A percentile compares a stretch with the other conserved stretches of the same genome.
Evolutionary conservation across 495 filamentous ascomycete species (phyloP).

Genomic region (Lindgomyces ingoldianus): DNA sequence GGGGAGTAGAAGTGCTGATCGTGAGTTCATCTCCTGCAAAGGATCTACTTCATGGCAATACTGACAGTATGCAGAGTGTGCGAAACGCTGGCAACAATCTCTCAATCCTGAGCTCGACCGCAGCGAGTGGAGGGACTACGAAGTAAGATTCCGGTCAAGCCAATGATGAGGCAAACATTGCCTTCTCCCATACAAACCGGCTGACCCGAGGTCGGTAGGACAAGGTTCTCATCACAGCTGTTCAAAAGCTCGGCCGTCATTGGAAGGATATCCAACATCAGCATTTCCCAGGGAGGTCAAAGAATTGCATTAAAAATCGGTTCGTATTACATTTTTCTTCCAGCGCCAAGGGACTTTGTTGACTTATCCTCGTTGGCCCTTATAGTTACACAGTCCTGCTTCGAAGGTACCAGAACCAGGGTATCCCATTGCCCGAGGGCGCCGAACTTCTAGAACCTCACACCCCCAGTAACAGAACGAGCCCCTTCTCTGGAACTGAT

Average conservation of each 20-base stretch:
- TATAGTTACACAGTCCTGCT: slow-evolving; percentile 30
- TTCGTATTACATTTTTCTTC: too few species aligned
- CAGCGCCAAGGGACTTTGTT: too few species aligned
- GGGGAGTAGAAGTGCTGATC: slow-evolving; percentile 43
- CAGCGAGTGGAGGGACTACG: slow-evolving; percentile 45
- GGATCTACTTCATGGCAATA: slow-evolving; percentile 5
- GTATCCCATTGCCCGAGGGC: slow-evolving; percentile 20
- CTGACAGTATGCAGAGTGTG: slow-evolving; percentile 44
- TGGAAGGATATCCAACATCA: slow-evolving; percentile 48
- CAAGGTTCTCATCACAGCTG: slow-evolving; percentile 42
- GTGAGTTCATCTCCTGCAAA: slow-evolving; percentile 35
- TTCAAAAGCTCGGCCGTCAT: slow-evolving; percentile 43
- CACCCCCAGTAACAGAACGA: background rate
- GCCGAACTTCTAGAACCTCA: background rate
- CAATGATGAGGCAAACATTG: background rate
- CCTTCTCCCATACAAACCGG: background rate
- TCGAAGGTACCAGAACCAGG: slow-evolving; percentile 30
- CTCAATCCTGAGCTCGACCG: slow-evolving; percentile 48
- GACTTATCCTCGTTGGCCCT: too few species aligned
- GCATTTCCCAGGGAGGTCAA: slow-evolving; percentile 46
- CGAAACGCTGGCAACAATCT: slow-evolving; percentile 49
- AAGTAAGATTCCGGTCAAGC: slow-evolving; percentile 41
- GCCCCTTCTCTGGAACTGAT: slow-evolving; percentile 10
- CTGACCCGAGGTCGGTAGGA: slow-evolving; percentile 36
- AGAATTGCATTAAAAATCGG: slow-evolving; percentile 38